Base-by-base conservation (phyloP, 1,284 basidiomycete genomes). In the Rhodotorula glutinis region DNA sequence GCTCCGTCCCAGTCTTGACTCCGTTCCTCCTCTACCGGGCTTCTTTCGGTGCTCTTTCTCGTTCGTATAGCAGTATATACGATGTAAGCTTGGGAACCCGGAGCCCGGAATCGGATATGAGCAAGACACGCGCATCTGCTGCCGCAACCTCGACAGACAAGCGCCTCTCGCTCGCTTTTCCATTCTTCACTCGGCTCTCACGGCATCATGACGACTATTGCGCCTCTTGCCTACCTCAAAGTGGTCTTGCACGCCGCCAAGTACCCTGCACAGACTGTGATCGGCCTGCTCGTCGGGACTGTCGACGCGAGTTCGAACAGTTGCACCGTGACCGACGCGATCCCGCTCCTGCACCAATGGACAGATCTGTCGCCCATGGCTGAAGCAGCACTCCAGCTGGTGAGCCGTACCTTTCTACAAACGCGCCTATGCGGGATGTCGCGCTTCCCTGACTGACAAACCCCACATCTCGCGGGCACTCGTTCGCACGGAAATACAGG, bases 281-380 rank as follows among this genome's bases (percentile, higher is more conserved):
- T 75, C n/a, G 81, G 81, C n/a, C 69, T 81, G 38, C 77, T 82
- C 60, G 74, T 81, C 58, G 77, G 75, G 19, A 57, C 66, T n/a
- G 49, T 57, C 41, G 56, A 67, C 11, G 53, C 65, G 30, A 43
- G 57, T 0, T 21, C 49, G 4, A 52, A 62, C 11, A n/a, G 27
- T 11, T 52, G 38, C 58, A 66, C 67, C 16, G 69, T 79, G 53
- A 63, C 67, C 57, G 88, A 90, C 75, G 82, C 85, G 7, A 81
- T 90, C 44, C 88, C 88, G n/a, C 80, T 90, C 43, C 81, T 89
- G 57, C 89, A 90, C 76, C 85, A 88, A 75, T 90, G 88, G 88
- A 88, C 88, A 16, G 86, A 83, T 71, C 80, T 90, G 60, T 87
- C 86, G 68, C 86, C 87, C 3, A 88, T 87, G 85, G 88, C 88